Evolutionary conservation across 768 basidiomycete species (phyloP).

Genomic region (Amanita molliuscula): DNA sequence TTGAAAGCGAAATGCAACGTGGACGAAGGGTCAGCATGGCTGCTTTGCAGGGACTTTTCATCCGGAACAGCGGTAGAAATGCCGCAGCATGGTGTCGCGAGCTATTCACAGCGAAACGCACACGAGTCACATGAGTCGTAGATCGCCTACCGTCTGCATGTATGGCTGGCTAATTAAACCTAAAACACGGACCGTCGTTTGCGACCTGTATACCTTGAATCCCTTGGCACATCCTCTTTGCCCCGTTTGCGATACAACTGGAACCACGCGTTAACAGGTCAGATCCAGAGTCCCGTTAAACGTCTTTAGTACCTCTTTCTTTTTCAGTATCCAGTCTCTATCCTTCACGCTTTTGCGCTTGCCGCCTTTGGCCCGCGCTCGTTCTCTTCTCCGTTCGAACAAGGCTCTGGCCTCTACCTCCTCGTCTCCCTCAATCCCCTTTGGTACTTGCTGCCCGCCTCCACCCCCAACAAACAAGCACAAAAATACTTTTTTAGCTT

Average conservation of each 20-base stretch:
- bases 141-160: constrained; percentile 3
- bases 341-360: constrained; percentile 69
- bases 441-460: constrained; percentile 53
- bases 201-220: constrained; percentile 89
- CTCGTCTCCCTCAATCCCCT: constrained; percentile 64
- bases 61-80: constrained; percentile 52
- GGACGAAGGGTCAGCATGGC: constrained; percentile 87
- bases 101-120: constrained; percentile 24
- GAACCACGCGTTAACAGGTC: not conserved
- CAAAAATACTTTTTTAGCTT: constrained; percentile 89
- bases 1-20: constrained; percentile 38
- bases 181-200: constrained; percentile 76
- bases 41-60: constrained; percentile 90
- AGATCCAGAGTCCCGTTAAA: not conserved
- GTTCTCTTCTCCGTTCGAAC: constrained; percentile 74
- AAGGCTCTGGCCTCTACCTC: constrained; percentile 45
- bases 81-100: constrained; percentile 43
- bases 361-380: constrained; percentile 46
- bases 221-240: constrained; percentile 74
- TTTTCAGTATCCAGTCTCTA: constrained; percentile 90
- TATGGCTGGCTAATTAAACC: constrained; percentile 14
- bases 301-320: constrained; percentile 82
- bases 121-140: not conserved
- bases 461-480: constrained; percentile 87
- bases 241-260: constrained; percentile 80